Evolutionary conservation across 805 yeast species (phyloP).

Genomic region (Priceomyces medius): DNA sequence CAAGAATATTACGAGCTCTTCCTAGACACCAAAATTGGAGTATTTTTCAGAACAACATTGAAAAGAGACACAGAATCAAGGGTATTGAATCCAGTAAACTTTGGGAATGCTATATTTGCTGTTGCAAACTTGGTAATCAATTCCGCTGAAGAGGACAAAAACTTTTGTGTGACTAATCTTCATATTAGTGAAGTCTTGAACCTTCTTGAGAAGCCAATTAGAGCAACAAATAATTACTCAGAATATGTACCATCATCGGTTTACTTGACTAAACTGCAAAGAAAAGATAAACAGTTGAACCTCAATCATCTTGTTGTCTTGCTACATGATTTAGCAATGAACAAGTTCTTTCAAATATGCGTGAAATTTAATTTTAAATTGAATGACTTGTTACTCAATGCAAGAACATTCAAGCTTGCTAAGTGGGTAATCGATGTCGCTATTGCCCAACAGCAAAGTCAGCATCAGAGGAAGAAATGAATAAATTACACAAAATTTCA

Average conservation of each 20-base stretch:
- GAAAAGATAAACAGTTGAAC: conserved; percentile 11
- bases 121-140: conserved; percentile 56
- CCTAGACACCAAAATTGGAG: conserved; percentile 33
- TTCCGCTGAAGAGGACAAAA: conserved; percentile 64
- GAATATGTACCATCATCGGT: conserved; percentile 45
- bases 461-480: conserved; percentile 7
- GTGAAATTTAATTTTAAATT: conserved; percentile 60
- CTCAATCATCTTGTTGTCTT: conserved; percentile 47
- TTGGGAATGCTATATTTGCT: conserved; percentile 64
- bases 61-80: conserved; percentile 59
- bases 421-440: conserved; percentile 72
- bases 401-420: conserved; percentile 65
- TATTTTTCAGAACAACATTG: conserved; percentile 37
- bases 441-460: conserved; percentile 40
- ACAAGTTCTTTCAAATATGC: conserved; percentile 63
- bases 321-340: conserved; percentile 63
- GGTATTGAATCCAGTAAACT: conserved; percentile 54
- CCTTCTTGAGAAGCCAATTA: conserved; percentile 57
- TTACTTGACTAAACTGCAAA: conserved; percentile 37
- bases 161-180: conserved; percentile 49
- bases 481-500: conserved; percentile 1
- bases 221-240: conserved; percentile 37
- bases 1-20: conserved; percentile 22
- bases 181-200: conserved; percentile 58
- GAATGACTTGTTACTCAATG: conserved; percentile 61